Evolutionary conservation across 192 early-diverging fungal species (phyloP), one percentile per base, ranked within the genome.

Genomic region (Phycomyces nitens): DNA sequence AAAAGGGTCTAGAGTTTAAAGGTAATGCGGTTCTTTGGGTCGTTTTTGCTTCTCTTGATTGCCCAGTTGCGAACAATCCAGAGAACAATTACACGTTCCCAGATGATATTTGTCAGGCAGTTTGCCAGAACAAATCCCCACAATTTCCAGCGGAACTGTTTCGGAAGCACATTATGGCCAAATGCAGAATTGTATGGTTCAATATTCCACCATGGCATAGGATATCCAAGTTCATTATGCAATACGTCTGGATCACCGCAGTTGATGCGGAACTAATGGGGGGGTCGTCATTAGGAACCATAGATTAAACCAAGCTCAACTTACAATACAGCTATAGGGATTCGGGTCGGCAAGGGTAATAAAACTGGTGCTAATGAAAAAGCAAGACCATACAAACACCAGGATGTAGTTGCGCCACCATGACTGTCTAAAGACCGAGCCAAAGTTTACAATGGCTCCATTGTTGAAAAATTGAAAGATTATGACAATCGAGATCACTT

Each of bases 101-200:
- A 84, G 8, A 74, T 58, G 24, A 80, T 51, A 23, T 69, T 77
- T n/a, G 68, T 53, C 8, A 73, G 38, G 22, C 75, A 64, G 26
- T 84, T 84, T 26, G 58, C 67, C 3, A 80, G 50, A 10, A 74
- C 68, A 34, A 70, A 77, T 0, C 62, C 79, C 83, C 83, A 90
- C 47, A 92, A 74, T 22, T 76, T 62, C 75, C 78, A 84, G 21
- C 90, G 72, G 73, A 88, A 87, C 22, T 57, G 72, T 1, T 27
- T 54, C 20, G 90, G 90, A 56, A 93, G 63, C 11, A 93, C 82
- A 56, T 92, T 93, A 77, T 92, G 86, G 47, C 88, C 89, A 1
- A 73, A 53, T n/a, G 80, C 76, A 18, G 77, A 77, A 67, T 91
- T 87, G 65, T 88, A 93, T 0, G 44, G 58, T 24, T 74, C 77